These are phyloP conservation scores for Diutina neorugosa DNA, from an alignment of 1,139 yeast genomes.

Conservation along the genomic window DNA sequence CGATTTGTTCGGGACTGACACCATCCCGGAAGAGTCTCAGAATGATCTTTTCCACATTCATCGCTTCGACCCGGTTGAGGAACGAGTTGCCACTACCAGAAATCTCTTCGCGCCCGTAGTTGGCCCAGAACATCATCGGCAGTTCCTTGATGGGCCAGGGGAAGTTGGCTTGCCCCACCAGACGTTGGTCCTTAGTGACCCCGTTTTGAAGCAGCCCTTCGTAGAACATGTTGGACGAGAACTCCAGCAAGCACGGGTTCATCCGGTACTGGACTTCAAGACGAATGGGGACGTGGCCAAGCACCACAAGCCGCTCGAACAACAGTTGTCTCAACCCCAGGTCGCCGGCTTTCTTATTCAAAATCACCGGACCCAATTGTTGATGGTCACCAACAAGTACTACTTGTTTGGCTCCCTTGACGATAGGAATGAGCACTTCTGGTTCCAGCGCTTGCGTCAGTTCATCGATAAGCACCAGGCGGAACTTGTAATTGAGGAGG, in stretches of 20 bases:
- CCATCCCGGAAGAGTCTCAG: conserved; percentile 70
- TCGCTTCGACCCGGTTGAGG: conserved; percentile 81
- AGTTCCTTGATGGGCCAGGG: conserved; percentile 81
- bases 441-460: conserved; percentile 94
- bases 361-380: conserved; percentile 84
- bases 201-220: conserved; percentile 92
- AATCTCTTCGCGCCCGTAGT: conserved; percentile 81
- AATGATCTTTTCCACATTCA: conserved; percentile 75
- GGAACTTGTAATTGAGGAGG: conserved; percentile 40
- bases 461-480: conserved; percentile 81
- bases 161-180: conserved; percentile 42
- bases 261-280: conserved; percentile 90
- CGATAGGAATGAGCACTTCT: conserved; percentile 78
- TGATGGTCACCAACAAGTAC: conserved; percentile 91
- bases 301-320: conserved; percentile 73
- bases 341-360: conserved; percentile 68
- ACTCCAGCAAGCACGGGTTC: conserved; percentile 83
- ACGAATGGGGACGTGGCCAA: conserved; percentile 79
- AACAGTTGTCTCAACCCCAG: conserved; percentile 81
- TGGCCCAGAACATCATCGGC: conserved; percentile 96
- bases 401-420: conserved; percentile 81
- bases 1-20: conserved; percentile 72
- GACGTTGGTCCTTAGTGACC: conserved; percentile 64
- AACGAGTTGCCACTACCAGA: conserved; percentile 77
- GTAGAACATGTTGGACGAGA: conserved; percentile 85